These are phyloP conservation scores for Aspergillus biplanus DNA, from an alignment of 495 filamentous ascomycete genomes.

Conservation along the genomic window DNA sequence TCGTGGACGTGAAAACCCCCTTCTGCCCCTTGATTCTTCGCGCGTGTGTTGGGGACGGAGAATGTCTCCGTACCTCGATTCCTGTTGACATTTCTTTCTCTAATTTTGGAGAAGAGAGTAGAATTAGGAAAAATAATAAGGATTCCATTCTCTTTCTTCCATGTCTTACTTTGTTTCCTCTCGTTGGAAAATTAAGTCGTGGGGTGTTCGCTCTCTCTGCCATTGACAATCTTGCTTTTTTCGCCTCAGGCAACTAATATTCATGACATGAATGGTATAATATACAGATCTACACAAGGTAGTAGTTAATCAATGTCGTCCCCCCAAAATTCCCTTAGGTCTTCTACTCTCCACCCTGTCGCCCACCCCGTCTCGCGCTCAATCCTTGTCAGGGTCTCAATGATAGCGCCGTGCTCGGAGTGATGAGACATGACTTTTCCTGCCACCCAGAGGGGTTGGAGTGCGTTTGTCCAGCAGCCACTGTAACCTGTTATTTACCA, in stretches of 20 bases:
- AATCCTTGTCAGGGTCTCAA: conserved; percentile 41
- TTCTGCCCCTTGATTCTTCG: no score
- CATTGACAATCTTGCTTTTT: no score
- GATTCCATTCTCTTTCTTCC: no score
- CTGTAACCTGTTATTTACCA: conserved; percentile 29
- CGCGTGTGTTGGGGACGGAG: no score
- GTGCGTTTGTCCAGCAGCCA: conserved; percentile 50
- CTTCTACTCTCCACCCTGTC: conserved; percentile 45
- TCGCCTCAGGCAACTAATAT: neutral
- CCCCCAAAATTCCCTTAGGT: conserved; percentile 49
- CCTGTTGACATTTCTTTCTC: no score
- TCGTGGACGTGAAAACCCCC: no score
- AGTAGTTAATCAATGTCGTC: conserved; percentile 25
- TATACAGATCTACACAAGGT: neutral
- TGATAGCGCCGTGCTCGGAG: conserved; percentile 46
- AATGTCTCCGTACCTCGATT: no score
- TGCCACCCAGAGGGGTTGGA: conserved; percentile 52
- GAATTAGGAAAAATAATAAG: no score
- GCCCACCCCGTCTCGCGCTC: conserved; percentile 50
- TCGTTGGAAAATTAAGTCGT: no score
- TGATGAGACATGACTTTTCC: conserved; percentile 49
- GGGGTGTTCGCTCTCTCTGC: no score
- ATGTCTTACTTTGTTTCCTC: no score
- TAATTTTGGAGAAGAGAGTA: no score
- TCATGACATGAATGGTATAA: neutral